Base-by-base conservation (phyloP, 2,329 filamentous ascomycete genomes). In the Aspergillus clavatus region DNA sequence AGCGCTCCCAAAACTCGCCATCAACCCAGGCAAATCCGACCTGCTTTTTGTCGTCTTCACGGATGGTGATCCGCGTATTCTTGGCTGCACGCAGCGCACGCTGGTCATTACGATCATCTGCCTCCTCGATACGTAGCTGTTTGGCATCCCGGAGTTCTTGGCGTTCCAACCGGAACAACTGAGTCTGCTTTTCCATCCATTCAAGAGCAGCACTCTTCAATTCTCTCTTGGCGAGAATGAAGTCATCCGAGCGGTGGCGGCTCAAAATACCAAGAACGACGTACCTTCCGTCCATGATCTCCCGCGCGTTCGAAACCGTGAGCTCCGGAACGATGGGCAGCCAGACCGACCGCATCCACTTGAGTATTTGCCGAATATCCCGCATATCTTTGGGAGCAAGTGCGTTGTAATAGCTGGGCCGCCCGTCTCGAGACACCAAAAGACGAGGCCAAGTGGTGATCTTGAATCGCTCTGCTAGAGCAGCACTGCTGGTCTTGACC, bases 1-100 rank as follows among this genome's bases (percentile, higher is more conserved):
- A 98, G 51, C 91, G 81, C 69, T 97, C 90, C 93, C 93, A 98
- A 68, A 97, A 97, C 6, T 88, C 81, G 40, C 90, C 89, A 64
- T 98, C 93, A 10, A 97, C 89, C 93, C 93, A 98, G 10, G 93
- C 93, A 68, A 98, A 98, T 7, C 82, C 81, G 33, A 97, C 89
- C 63, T 95, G 87, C 67, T 91, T 95, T 57, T 85, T 84, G 62
- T 89, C 83, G 42, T 88, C 81, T 62, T 86, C 86, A 57, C 91
- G 86, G 81, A 96, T 94, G 57, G 89, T 87, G 64, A 98, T 90
- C 24, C 84, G 83, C 61, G 95, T 95, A 53, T 82, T 84, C 76
- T 98, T 98, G 27, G 93, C 94, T 35, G 86, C 79, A 28, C 89
- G 80, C 47, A 96, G 71, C 8, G 88, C 91, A 41, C 90, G 83